Conservation (phyloP, 108 stramenopile species). For the Aurantiochytrium sp. region DNA sequence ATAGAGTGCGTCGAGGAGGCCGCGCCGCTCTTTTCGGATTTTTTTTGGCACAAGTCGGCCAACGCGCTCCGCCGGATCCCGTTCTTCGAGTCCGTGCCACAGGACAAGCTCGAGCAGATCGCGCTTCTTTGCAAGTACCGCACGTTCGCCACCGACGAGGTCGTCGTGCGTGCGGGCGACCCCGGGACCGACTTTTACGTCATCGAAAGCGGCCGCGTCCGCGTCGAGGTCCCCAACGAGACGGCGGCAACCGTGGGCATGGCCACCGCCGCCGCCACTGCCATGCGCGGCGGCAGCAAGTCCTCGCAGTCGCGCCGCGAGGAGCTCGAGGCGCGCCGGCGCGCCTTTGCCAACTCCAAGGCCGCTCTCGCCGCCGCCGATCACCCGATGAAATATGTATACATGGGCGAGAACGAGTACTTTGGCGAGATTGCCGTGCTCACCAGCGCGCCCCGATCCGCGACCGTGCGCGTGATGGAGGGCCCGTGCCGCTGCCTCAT, state of each 20-base stretch:
- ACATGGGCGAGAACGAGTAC: slow-evolving; percentile 4
- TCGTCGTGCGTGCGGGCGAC: neutral
- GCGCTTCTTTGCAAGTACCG: neutral
- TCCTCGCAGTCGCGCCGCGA: neutral
- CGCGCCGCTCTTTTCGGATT: neutral
- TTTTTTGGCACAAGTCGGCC: neutral
- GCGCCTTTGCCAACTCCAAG: neutral
- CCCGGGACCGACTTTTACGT: neutral
- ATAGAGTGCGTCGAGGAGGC: neutral
- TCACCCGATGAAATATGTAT: neutral
- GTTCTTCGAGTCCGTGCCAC: neutral
- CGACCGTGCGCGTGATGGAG: slow-evolving; percentile 7
- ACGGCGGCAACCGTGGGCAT: neutral
- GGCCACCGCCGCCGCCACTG: neutral
- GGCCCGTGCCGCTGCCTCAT: slow-evolving; percentile 12
- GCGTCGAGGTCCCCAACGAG: neutral
- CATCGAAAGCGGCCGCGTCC: neutral
- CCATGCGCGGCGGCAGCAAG: neutral
- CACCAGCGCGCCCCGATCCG: neutral
- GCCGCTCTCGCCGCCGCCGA: neutral
- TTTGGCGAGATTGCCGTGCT: slow-evolving; percentile 13
- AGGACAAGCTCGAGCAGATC: neutral
- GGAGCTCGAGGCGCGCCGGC: neutral
- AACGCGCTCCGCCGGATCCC: neutral
- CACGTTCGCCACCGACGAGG: neutral